Evolutionary conservation across 257 asterid genomes (phyloP), one percentile per base, ranked within the genome.

Genomic region (Misopates orontium): DNA sequence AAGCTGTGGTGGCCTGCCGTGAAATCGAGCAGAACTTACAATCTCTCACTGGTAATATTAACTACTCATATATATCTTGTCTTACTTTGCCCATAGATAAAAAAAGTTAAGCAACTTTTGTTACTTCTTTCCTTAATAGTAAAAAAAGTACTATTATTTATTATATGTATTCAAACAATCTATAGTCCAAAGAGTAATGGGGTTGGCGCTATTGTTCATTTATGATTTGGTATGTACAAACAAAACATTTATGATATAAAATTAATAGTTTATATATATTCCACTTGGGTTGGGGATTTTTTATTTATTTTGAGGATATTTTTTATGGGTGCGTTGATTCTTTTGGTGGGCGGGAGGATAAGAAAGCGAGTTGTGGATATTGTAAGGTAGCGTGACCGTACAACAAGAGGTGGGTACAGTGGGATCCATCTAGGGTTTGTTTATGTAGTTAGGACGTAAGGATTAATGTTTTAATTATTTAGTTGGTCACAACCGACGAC

Each of bases 1-100:
- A 94, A 80, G 99, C 99, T 45, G 96, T 90, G 73, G 90, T 93
- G 95, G 97, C 97, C 73, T 90, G 97, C 86, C 90, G 97, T 72
- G 96, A 93, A 79, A 89, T 93, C 71, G 97, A 93, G 67, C 97
- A 86, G 66, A 87, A 75, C 70, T 75, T 93, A 41, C 99, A 81
- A 75, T 71, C 87, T 76, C 85, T 93, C 68, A 93, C 99, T 19
- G 99, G 99, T 87, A 80, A 32, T 17, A 31, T 49, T 54, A 1
- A 14, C 6, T 58, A 31, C 18, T 10, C 40, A n/a, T 68, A 10
- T 31, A 28, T 59, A 25, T 32, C n/a, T 66, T 40, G 17, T 23
- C 3, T 22, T 11, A 14, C 13, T 23, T 16, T 4, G 16, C n/a
- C 25, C 15, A 12, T 49, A 11, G 18, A 8, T 16, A 8, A 12